Base-by-base conservation (phyloP, 1,284 basidiomycete species). In the Trametes sp. region DNA sequence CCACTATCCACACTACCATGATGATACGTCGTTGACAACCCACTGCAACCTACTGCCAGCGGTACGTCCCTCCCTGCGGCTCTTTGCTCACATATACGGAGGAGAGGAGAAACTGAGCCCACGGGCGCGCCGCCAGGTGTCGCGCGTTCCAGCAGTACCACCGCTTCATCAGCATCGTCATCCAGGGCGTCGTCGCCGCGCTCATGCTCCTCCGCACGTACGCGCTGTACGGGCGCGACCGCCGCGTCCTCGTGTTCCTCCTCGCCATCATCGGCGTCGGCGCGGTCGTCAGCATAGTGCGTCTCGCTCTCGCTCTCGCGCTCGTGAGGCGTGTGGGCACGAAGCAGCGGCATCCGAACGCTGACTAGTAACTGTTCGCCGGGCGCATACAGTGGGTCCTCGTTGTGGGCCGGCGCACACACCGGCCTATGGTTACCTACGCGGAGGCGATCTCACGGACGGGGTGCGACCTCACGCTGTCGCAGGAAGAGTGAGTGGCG, bases 391-490 rank as follows among this genome's bases (percentile, higher is more conserved):
- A 58, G 56, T 51, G 56, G 49, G 56, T 23, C 10, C 24, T 58
- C 19, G 31, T 48, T 26, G 31, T n/a, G 13, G 54, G 54, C 0
- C 21, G n/a, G 14, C 21, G 4, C 19, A 33, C 33, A 6, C 29
- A 28, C n/a, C 33, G 23, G 16, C 23, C 44, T 23, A 28, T 23
- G 24, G 19, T 24, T 26, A 26, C 23, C 2, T n/a, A 35, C 16
- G 23, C 52, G 2, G 33, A 36, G 7, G 41, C 55, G 21, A 31
- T 59, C 26, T 35, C 54, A 4, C 14, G 28, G 28, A 51, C 44
- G 4, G 57, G 57, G 13, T 63, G 62, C 53, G 57, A 63, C 38
- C 53, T 59, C 4, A 56, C 57, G 21, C 45, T 59, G 24, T 56
- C 57, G 2, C 41, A 55, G 29, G 48, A 53, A 48, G 52, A 63